A percentile compares a stretch with the other conserved stretches of the same genome.
phyloP scores from a whole-genome alignment of 2,329 filamentous ascomycete species.

The Apiospora malaysiana region DNA sequence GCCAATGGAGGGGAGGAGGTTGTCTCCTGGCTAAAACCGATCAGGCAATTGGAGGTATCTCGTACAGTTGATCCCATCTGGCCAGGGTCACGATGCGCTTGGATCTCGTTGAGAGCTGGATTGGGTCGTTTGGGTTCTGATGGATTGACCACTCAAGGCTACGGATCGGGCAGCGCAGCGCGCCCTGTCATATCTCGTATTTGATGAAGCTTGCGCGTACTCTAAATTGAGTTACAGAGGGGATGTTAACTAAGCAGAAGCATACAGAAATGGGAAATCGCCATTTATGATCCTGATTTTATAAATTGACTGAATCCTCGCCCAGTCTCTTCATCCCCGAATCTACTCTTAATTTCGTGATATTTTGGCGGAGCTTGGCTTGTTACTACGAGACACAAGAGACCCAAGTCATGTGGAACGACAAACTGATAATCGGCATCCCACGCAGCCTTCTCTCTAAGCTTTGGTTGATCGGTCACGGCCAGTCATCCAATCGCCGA shows the following conservation, averaged over 20 bases:
- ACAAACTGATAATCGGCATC: no score
- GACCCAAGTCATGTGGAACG: no score
- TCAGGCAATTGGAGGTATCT: conserved; percentile 4
- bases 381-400: background rate
- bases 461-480: no score
- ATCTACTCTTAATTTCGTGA: background rate
- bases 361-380: background rate
- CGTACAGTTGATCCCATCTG: background rate
- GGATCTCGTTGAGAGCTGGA: background rate
- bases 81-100: background rate
- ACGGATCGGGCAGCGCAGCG: background rate
- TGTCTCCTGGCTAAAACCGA: background rate
- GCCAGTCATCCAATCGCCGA: no score
- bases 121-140: background rate
- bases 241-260: background rate
- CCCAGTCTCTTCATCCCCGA: background rate
- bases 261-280: background rate
- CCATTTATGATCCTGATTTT: no score
- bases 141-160: background rate
- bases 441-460: no score
- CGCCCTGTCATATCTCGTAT: background rate
- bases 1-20: background rate
- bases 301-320: background rate
- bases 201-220: background rate
- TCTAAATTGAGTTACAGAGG: background rate